phyloP scores from a whole-genome alignment of 1,139 yeast species.

The Sugiyamaella japonica region DNA sequence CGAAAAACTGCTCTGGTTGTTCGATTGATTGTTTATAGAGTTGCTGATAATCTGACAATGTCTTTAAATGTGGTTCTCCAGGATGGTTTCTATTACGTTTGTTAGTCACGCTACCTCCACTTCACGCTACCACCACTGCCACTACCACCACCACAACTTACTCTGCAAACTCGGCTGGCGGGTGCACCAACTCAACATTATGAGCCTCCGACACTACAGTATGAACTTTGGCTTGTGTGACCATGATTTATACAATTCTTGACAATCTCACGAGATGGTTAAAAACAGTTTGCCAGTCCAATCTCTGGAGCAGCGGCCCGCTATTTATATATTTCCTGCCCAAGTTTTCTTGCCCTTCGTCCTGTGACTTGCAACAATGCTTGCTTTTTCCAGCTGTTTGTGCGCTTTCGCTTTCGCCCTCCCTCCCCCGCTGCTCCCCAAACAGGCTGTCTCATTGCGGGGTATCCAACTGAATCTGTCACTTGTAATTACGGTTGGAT shows the following conservation, averaged over 20 bases:
- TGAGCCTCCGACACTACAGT: constrained; percentile 34
- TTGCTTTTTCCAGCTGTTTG: not conserved
- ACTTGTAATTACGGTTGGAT: too few species aligned
- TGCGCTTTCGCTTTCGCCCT: too few species aligned
- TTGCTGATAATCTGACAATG: constrained; percentile 64
- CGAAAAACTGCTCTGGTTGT: constrained; percentile 83
- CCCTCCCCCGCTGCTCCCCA: too few species aligned
- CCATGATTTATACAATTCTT: not conserved
- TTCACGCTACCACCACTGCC: too few species aligned
- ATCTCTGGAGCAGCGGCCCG: not conserved
- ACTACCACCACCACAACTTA: constrained; percentile 6
- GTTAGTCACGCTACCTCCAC: constrained; percentile 10
- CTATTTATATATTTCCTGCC: not conserved
- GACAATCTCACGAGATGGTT: too few species aligned
- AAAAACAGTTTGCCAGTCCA: too few species aligned
- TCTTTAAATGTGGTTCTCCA: constrained; percentile 40
- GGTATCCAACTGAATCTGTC: too few species aligned
- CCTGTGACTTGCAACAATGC: not conserved
- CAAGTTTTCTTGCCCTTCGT: not conserved
- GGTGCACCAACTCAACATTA: constrained; percentile 42
- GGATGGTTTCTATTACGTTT: constrained; percentile 37
- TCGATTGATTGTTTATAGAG: constrained; percentile 75
- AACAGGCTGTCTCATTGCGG: too few species aligned
- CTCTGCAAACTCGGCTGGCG: constrained; percentile 55
- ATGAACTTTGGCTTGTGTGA: constrained; percentile 18